Conservation (phyloP, 164 flowering plant species). For the Aristolochia contorta region DNA sequence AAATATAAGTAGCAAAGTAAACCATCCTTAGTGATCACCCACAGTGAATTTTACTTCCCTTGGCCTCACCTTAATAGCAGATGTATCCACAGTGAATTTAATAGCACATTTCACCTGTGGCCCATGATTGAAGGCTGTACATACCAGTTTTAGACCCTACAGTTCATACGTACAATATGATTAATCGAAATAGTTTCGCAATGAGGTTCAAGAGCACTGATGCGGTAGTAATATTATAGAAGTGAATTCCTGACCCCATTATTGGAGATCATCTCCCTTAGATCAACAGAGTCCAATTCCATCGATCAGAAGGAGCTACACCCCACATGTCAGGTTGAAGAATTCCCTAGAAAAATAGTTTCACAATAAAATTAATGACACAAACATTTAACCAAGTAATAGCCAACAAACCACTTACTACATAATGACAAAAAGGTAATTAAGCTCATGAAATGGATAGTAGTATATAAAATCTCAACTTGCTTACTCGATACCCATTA, state of each 20-base stretch:
- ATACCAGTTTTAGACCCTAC: constrained; percentile 66
- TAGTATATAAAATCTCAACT: constrained; percentile 40
- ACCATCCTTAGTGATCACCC: too few relatives aligned
- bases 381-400: too few relatives aligned
- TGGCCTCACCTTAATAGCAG: too few relatives aligned
- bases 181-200: constrained; percentile 5
- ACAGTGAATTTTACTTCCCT: too few relatives aligned
- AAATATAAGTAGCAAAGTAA: too few relatives aligned
- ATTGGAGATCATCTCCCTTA: constrained; percentile 48
- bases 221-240: constrained; percentile 98
- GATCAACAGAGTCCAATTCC: constrained; percentile 88
- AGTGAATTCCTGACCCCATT: constrained; percentile 89
- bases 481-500: constrained; percentile 79
- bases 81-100: too few relatives aligned
- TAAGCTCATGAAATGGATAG: background rate
- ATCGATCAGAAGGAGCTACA: constrained; percentile 66
- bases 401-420: too few relatives aligned
- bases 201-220: constrained; percentile 98
- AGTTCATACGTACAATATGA: background rate
- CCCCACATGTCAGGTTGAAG: constrained; percentile 96
- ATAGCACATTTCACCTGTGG: too few relatives aligned
- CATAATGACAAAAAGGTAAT: constrained; percentile 2
- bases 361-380: too few relatives aligned
- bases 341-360: constrained; percentile 55
- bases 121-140: constrained; percentile 85